These are phyloP conservation scores for Nannochloropsis oceanica DNA, from an alignment of 108 stramenopile genomes.

Conservation along the genomic window DNA sequence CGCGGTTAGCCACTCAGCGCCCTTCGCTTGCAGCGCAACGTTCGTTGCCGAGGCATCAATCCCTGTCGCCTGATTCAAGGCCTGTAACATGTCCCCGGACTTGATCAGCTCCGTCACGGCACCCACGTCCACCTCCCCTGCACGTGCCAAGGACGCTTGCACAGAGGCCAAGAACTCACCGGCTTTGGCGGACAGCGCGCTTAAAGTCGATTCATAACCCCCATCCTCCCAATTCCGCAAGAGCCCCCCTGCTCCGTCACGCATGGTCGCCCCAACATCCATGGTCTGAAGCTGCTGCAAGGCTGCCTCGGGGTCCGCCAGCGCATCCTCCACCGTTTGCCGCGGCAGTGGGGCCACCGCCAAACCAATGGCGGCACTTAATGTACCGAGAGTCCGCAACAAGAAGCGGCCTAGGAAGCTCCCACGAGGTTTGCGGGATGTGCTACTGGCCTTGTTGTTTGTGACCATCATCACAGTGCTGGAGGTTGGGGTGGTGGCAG, in stretches of 20 bases:
- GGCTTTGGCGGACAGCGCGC: not conserved
- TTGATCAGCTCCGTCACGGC: not conserved
- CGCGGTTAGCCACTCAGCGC: not conserved
- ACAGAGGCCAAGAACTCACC: not conserved
- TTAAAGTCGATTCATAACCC: not conserved
- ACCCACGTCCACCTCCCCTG: not conserved
- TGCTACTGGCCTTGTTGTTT: too few relatives aligned
- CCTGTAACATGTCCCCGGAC: not conserved
- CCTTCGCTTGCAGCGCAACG: not conserved
- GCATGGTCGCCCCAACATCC: not conserved
- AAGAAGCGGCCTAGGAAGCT: not conserved
- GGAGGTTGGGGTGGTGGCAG: too few relatives aligned
- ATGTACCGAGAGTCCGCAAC: not conserved
- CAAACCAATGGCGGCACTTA: not conserved
- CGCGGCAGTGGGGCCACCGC: not conserved
- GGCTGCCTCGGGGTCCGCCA: not conserved
- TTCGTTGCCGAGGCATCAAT: not conserved
- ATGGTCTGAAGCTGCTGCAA: not conserved
- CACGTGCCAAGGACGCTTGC: not conserved
- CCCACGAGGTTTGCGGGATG: not conserved
- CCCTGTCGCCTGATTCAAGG: not conserved
- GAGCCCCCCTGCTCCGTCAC: not conserved
- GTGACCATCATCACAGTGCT: too few relatives aligned
- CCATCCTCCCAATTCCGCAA: not conserved
- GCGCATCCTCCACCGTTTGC: not conserved